Conservation (phyloP, 2,329 filamentous ascomycete species). For the Madurella fahalii region DNA sequence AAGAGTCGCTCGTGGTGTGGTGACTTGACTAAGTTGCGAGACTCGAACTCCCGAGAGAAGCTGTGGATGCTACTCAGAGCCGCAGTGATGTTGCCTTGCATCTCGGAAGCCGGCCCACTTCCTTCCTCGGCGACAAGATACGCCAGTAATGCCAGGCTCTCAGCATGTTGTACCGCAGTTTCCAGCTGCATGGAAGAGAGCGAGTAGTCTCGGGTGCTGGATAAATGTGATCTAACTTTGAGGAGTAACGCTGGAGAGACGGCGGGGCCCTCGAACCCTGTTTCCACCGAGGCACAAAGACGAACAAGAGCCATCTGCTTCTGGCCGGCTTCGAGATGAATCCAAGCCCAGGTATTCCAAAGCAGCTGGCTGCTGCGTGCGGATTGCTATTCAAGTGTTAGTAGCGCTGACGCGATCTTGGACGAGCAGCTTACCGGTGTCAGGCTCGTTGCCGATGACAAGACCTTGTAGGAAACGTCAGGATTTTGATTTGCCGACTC, state of each 20-base stretch:
- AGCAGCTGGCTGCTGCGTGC: slow-evolving; percentile 55
- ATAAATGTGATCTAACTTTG: slow-evolving; percentile 51
- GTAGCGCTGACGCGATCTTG: slow-evolving; percentile 24
- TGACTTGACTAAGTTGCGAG: slow-evolving; percentile 32
- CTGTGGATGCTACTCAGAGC: slow-evolving; percentile 40
- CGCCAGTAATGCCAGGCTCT: slow-evolving; percentile 60
- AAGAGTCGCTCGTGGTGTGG: slow-evolving; percentile 59
- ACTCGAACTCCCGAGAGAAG: slow-evolving; percentile 41
- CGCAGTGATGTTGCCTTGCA: slow-evolving; percentile 55
- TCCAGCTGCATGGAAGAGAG: slow-evolving; percentile 47
- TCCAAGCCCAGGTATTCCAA: slow-evolving; percentile 64
- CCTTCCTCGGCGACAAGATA: slow-evolving; percentile 52
- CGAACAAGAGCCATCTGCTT: slow-evolving; percentile 34
- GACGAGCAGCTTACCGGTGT: slow-evolving; percentile 37
- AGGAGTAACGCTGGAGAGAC: slow-evolving; percentile 42
- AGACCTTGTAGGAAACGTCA: slow-evolving; percentile 59
- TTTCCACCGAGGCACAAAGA: slow-evolving; percentile 39
- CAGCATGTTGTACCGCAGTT: slow-evolving; percentile 52
- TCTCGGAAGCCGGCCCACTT: slow-evolving; percentile 41
- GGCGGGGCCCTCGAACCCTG: slow-evolving; percentile 19
- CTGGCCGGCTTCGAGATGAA: slow-evolving; percentile 49
- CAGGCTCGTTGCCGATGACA: slow-evolving; percentile 57
- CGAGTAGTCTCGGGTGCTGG: slow-evolving; percentile 50
- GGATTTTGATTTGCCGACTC: slow-evolving; percentile 58
- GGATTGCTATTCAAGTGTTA: slow-evolving; percentile 49